Evolutionary conservation across 1,284 basidiomycete genomes (phyloP).

Genomic region (Malassezia cuniculi): DNA sequence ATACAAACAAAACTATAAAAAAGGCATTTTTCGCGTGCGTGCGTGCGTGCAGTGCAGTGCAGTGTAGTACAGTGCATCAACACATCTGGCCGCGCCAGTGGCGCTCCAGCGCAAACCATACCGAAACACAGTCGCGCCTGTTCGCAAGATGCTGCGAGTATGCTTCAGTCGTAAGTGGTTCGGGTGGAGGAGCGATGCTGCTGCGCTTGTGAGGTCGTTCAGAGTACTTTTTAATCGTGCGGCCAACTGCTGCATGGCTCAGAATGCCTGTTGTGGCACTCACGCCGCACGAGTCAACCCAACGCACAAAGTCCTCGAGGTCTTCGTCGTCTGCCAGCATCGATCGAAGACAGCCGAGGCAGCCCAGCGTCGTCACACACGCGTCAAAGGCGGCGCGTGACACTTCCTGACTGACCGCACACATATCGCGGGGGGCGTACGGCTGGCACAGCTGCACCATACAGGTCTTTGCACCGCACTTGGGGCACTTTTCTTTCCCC

Average conservation of each 20-base stretch:
- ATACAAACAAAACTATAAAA: too few relatives aligned
- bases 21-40: too few relatives aligned
- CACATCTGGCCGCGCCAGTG: too few relatives aligned
- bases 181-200: background rate
- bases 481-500: too few relatives aligned
- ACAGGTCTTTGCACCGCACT: background rate
- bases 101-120: too few relatives aligned
- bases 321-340: slow-evolving; percentile 8
- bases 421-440: too few relatives aligned
- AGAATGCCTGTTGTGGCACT: slow-evolving; percentile 10
- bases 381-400: slow-evolving; percentile 7
- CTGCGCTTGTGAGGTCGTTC: background rate
- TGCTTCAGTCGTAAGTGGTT: too few relatives aligned
- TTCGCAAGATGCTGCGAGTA: too few relatives aligned
- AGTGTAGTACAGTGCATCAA: too few relatives aligned
- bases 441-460: slow-evolving; percentile 6
- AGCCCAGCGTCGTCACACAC: slow-evolving; percentile 1
- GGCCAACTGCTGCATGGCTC: slow-evolving; percentile 1
- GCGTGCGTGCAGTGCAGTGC: too few relatives aligned
- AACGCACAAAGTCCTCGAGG: slow-evolving; percentile 13
- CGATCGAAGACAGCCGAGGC: slow-evolving; percentile 9
- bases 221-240: background rate
- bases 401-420: too few relatives aligned
- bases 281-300: slow-evolving; percentile 11
- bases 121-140: too few relatives aligned